Evolutionary conservation across 306 rosid species (phyloP), one percentile per base, ranked within the genome.

Genomic region (Gastrolobium bilobum): DNA sequence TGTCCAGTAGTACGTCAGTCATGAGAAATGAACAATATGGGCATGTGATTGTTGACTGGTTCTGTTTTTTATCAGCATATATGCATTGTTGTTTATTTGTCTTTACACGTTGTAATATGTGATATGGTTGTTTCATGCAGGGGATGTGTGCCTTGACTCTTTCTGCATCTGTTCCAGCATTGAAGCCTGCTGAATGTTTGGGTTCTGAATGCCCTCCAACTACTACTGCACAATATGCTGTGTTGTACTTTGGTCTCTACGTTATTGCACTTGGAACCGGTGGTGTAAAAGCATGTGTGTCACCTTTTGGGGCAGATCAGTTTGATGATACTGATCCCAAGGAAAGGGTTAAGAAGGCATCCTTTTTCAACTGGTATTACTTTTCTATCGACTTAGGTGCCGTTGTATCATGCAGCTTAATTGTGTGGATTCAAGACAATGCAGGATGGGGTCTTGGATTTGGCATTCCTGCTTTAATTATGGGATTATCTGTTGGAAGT

Each of bases 401-500:
- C 66, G 83, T 94, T 40, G 62, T 87, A 52, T 91, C 98, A 52
- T 87, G 97, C 86, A 87, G 84, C 81, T 67, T 94, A 1, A 60
- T 92, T 78, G 98, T 94, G 39, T 94, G 91, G 91, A 48, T 92
- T 84, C 98, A 94, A 89, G 98, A 92, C 80, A 94, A 94, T 82
- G 90, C 86, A 11, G 97, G 97, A 37, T 94, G 97, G 99, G 97
- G 97, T 47, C 71, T 94, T 61, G 99, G 99, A 84, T 94, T 94
- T 81, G 97, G 97, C 77, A 89, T 92, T 84, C 99, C 99, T 63
- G 91, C 97, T 58, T 47, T 92, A 61, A 89, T 86, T 60, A 92
- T 94, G 97, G 95, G 85, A 10, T 10, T 91, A 47, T 92, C 99
- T 46, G 81, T 87, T 62, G 63, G 65, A 76, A 87, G 94, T 77